Evolutionary conservation across 257 asterid species (phyloP).

Genomic region (Solanum piurae): DNA sequence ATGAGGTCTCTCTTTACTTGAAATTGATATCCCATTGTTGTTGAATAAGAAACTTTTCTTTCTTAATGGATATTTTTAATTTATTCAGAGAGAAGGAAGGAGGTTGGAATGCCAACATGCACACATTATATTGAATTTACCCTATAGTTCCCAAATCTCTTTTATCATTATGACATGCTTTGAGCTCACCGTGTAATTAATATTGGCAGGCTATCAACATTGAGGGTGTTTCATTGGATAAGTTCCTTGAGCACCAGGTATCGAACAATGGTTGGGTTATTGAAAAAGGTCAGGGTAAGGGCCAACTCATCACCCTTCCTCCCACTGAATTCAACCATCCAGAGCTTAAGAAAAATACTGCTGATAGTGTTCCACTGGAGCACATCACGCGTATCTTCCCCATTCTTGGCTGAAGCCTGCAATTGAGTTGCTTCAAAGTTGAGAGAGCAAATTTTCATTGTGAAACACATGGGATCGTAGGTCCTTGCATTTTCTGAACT

Average conservation of each 20-base stretch:
- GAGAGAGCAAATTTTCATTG: background rate
- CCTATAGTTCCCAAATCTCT: background rate
- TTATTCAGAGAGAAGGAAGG: background rate
- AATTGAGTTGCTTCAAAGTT: background rate
- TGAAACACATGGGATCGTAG: background rate
- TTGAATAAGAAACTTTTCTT: background rate
- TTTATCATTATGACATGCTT: background rate
- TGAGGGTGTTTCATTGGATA: slow-evolving; percentile 67
- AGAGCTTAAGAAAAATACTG: slow-evolving; percentile 55
- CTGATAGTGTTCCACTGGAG: slow-evolving; percentile 60
- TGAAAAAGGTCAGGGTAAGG: slow-evolving; percentile 52
- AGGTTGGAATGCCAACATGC: background rate
- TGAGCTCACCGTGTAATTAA: background rate
- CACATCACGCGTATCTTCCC: slow-evolving; percentile 69
- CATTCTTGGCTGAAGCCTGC: slow-evolving; percentile 42
- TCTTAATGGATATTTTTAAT: background rate
- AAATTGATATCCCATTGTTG: background rate
- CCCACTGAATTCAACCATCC: slow-evolving; percentile 67
- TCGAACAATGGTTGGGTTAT: slow-evolving; percentile 50
- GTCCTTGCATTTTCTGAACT: background rate
- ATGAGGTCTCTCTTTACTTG: background rate
- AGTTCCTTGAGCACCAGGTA: slow-evolving; percentile 63
- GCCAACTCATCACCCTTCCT: slow-evolving; percentile 52
- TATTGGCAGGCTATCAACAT: slow-evolving; percentile 55
- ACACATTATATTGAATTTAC: background rate